Evolutionary conservation across 1,139 yeast genomes (phyloP).

Genomic region (Yamadazyma trypodendri): DNA sequence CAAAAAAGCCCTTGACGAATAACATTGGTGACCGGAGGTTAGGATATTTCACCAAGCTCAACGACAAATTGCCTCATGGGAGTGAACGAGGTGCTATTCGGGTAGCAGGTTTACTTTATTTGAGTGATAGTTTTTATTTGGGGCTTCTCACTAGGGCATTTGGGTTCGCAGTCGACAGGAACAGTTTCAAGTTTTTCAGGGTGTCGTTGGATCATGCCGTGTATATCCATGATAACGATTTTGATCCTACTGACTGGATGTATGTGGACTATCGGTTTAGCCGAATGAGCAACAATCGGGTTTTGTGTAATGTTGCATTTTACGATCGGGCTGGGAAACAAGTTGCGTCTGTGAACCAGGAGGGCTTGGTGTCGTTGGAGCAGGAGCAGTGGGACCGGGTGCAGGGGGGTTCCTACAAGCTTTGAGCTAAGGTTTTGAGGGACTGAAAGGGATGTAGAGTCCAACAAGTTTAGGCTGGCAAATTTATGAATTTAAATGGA

Average conservation of each 20-base stretch:
- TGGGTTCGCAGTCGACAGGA: conserved; percentile 21
- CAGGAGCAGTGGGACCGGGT: conserved; percentile 10
- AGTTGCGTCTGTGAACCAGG: conserved; percentile 40
- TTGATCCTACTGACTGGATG: conserved; percentile 57
- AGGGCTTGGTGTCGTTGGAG: conserved; percentile 33
- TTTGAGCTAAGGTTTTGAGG: conserved; percentile 7
- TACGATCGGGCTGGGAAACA: conserved; percentile 32
- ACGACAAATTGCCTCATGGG: conserved; percentile 21
- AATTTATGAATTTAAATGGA: too few species aligned
- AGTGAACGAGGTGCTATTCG: conserved; percentile 10
- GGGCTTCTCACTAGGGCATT: conserved; percentile 26
- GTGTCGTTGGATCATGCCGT: conserved; percentile 45
- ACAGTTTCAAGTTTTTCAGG: conserved; percentile 29
- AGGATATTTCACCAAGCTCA: conserved; percentile 30
- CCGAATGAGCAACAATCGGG: conserved; percentile 40
- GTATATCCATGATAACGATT: conserved; percentile 53
- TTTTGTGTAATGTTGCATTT: conserved; percentile 32
- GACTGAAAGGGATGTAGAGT: too few species aligned
- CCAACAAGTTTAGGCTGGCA: too few species aligned
- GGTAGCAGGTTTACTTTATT: conserved; percentile 25
- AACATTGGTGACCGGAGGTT: conserved; percentile 30
- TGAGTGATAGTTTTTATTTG: conserved; percentile 35
- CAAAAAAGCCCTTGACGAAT: conserved; percentile 9
- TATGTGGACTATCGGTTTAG: conserved; percentile 34
- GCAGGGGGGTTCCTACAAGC: conserved; percentile 14